Conservation (phyloP, 768 basidiomycete species). For the Peribolospora kevripleyi region DNA sequence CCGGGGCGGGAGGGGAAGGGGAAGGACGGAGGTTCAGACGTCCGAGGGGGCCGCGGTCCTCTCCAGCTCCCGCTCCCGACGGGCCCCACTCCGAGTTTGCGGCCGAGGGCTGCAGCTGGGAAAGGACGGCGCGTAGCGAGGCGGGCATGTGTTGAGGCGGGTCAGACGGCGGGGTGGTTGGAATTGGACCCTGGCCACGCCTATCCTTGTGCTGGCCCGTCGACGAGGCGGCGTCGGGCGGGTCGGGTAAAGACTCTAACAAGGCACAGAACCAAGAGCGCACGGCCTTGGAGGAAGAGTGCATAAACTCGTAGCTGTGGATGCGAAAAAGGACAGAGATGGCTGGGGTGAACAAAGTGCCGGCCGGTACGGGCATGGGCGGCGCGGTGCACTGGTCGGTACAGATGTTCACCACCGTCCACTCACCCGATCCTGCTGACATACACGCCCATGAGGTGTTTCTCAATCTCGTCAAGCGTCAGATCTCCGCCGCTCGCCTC, state of each 20-base stretch:
- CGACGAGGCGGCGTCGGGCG: too few species aligned
- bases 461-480: conserved; percentile 44
- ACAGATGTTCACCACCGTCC: conserved; percentile 37
- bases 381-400: neutral
- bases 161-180: conserved; percentile 9
- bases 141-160: neutral
- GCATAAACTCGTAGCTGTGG: conserved; percentile 16
- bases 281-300: conserved; percentile 62
- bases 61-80: conserved; percentile 6
- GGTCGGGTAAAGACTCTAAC: conserved; percentile 30
- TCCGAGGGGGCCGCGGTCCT: conserved; percentile 25
- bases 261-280: conserved; percentile 70
- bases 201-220: too few species aligned
- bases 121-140: too few species aligned
- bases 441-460: conserved; percentile 47
- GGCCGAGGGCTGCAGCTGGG: too few species aligned
- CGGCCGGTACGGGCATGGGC: too few species aligned
- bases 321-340: neutral
- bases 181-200: conserved; percentile 11
- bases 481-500: conserved; percentile 26
- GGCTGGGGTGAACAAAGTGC: neutral
- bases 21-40: neutral
- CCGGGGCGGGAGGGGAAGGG: conserved; percentile 4
- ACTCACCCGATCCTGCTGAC: conserved; percentile 50
- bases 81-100: conserved; percentile 8